Evolutionary conservation across 148 eudicot genomes (phyloP), one percentile per base, ranked within the genome.

Genomic region (Vaccinium darrowii): DNA sequence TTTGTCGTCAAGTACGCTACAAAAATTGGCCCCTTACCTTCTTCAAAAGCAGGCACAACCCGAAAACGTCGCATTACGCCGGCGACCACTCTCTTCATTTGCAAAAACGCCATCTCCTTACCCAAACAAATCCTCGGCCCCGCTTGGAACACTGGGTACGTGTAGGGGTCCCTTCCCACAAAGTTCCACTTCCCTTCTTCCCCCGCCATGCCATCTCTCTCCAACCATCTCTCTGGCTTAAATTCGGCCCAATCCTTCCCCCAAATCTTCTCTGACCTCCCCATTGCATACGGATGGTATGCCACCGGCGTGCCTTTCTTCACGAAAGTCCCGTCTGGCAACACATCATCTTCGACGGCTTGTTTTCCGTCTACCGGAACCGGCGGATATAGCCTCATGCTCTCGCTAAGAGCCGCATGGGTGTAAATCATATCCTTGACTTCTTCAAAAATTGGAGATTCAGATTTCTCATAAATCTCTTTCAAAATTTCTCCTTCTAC

Each of bases 61-160:
- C 72, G 81, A 43, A 85, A 88, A 27, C 81, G 71, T 7, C 60
- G 62, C 5, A 88, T 36, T 43, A 88, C 86, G 19, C 65, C 82
- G 5, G 65, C 86, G 2, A 85, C 87, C 7, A 88, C 72, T 49
- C 86, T 78, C 63, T 88, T 88, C 90, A 88, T 88, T 14, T 88
- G 87, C 71, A 85, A 33, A 65, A 82, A 85, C 4, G 87, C 87
- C 90, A 88, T 88, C 81, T 88, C 90, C 86, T 85, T 88, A 13
- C 89, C 90, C 15, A 88, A 36, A 65, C 87, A 85, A 27, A 85
- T 27, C 84, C 90, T 83, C 1, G 90, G 90, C 9, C 87, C 87
- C 0, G 90, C 90, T 3, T 85, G 85, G 67, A 88, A 88, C 43
- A 88, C 88, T 2, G 87, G 85, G 71, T 82, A 85, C 11, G 19